phyloP scores from a whole-genome alignment of 2,329 filamentous ascomycete species.

The Diaporthe eres region DNA sequence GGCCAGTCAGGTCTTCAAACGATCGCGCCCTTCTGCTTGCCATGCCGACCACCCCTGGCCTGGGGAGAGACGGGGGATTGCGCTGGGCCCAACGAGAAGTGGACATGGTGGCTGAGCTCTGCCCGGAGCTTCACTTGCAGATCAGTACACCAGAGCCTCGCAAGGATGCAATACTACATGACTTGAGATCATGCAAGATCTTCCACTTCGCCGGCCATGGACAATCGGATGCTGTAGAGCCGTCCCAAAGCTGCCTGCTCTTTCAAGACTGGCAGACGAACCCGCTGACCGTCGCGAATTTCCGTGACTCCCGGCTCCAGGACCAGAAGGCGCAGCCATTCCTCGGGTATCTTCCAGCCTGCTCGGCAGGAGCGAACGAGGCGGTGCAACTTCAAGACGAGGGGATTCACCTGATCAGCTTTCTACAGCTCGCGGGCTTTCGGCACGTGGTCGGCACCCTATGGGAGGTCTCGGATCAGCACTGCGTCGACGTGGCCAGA shows the following conservation, averaged over 20 bases:
- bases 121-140: not conserved
- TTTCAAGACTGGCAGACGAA: not conserved
- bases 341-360: not conserved
- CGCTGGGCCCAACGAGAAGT: not conserved
- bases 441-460: not conserved
- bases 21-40: not conserved
- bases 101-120: not conserved
- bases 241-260: not conserved
- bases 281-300: not conserved
- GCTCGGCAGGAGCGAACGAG: not conserved
- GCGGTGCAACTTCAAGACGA: not conserved
- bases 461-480: conserved; percentile 1
- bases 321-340: not conserved
- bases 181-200: not conserved
- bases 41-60: not conserved
- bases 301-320: not conserved
- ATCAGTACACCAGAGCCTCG: not conserved
- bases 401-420: not conserved
- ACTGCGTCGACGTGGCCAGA: not conserved
- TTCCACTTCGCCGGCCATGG: not conserved
- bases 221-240: not conserved
- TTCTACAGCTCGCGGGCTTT: not conserved
- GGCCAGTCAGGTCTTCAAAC: not conserved
- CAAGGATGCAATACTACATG: not conserved
- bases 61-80: not conserved